Evolutionary conservation across 1,139 yeast genomes (phyloP), one percentile per base, ranked within the genome.

Genomic region (Pichia sp.): DNA sequence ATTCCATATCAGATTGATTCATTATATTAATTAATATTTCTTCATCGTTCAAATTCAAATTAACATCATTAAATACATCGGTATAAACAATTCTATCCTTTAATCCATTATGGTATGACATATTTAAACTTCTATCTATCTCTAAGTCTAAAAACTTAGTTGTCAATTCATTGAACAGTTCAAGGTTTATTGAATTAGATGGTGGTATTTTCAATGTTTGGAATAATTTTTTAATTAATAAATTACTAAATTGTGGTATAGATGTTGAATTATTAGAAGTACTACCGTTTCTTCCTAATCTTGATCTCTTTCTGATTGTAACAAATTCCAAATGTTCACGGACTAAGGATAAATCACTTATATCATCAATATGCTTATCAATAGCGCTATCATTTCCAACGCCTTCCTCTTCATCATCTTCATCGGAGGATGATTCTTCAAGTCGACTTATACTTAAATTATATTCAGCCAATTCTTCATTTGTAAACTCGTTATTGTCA

Each of bases 141-240:
- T 73, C 63, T 25, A 63, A 65, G 29, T 58, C 58, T 11, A 74
- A 54, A 50, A 75, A 74, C 3, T 58, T 60, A 36, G 66, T 58
- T 34, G 61, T 57, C 37, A 62, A 53, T 6, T 54, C 51, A 35
- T 58, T 62, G n/a, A 64, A 46, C 6, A 48, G 40, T 7, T 38
- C 24, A 4, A 7, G 9, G 13, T 35, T 30, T 8, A 48, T 27
- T 16, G 34, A 34, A 3, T 35, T n/a, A 9, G 20, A 9, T 3
- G 26, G 24, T 5, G 48, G 47, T 1, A 61, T 55, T 6, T 55
- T 46, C 7, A 57, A 23, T 36, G 51, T 45, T 24, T 50, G 51
- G 12, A 56, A 40, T 7, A 61, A 39, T 26, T 42, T 39, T 24
- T 56, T 46, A n/a, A 62, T 42, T 47, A 53, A 43, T 1, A 47